Evolutionary conservation across 768 basidiomycete genomes (phyloP), one percentile per base, ranked within the genome.

Genomic region (Leccinum obscurum): DNA sequence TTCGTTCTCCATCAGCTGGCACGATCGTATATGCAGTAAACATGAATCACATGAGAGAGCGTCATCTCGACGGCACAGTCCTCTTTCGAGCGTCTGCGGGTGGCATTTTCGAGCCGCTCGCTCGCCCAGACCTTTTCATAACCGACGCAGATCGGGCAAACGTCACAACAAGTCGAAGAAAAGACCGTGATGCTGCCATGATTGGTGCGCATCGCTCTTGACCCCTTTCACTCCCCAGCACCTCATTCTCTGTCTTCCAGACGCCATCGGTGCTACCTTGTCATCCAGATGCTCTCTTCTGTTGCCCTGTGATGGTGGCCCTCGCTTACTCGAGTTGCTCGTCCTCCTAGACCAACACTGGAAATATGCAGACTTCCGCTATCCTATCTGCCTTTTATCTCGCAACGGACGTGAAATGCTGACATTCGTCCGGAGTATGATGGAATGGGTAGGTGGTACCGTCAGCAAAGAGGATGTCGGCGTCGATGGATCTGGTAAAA

Each of bases 401-500:
- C 83, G 89, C 35, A 95, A 94, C 6, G 94, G 90, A 3, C 85
- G 88, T 62, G 96, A 99, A 75, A 96, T 97, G 89, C 75, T 97
- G 37, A 89, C 91, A 1, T 93, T 95, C 69, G 92, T 97, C 28
- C 79, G 95, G 60, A 95, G 92, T 79, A 90, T 98, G 91, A 96
- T 97, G 85, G 97, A 98, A 72, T 98, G 95, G 94, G 85, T 99
- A 63, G 97, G 97, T 10, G 96, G 97, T 1, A 94, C 92, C 14
- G 87, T 97, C 56, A 92, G 88, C 66, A 93, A 93, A 69, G 93
- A 95, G 67, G 94, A 96, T 62, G 90, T 92, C 1, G 89, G 92
- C 3, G 92, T 91, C 70, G 89, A 91, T 32, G 85, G 83, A 7
- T 80, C 80, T 28, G 79, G 82, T 34, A 80, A 81, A 51, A 80